These are phyloP conservation scores for Emmonsia crescens DNA, from an alignment of 2,329 filamentous ascomycete genomes.

Conservation along the genomic window DNA sequence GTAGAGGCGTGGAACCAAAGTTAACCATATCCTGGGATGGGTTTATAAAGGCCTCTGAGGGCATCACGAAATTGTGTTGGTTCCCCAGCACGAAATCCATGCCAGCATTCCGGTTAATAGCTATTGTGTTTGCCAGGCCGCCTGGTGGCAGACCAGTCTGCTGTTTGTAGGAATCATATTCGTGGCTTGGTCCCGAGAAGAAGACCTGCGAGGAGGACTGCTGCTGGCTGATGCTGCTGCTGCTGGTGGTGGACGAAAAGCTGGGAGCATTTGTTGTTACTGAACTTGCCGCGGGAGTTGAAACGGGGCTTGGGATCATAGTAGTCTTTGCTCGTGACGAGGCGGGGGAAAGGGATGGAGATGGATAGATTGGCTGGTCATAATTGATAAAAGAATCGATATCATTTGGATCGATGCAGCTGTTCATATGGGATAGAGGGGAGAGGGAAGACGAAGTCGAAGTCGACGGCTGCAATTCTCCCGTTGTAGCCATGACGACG, in stretches of 20 bases:
- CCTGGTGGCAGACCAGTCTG: constrained; percentile 87
- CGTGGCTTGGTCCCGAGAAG: constrained; percentile 75
- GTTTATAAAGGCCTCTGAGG: constrained; percentile 36
- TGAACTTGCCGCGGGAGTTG: constrained; percentile 18
- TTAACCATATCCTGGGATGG: background rate
- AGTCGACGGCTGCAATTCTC: constrained; percentile 16
- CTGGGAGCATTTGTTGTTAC: constrained; percentile 23
- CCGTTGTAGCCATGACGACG: constrained; percentile 11
- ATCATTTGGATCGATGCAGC: constrained; percentile 31
- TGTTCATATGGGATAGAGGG: constrained; percentile 20
- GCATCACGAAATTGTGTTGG: constrained; percentile 44
- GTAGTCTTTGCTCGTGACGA: constrained; percentile 7
- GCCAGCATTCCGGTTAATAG: constrained; percentile 58
- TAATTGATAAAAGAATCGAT: constrained; percentile 39
- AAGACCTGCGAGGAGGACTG: constrained; percentile 36
- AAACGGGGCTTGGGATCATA: constrained; percentile 2
- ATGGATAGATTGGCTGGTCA: constrained; percentile 34
- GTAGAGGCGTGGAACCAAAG: constrained; percentile 15
- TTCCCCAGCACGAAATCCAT: constrained; percentile 62
- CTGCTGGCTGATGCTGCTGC: background rate
- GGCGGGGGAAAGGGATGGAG: constrained; percentile 15
- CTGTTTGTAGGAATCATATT: constrained; percentile 91
- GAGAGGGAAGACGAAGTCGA: constrained; percentile 14
- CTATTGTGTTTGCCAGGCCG: constrained; percentile 67
- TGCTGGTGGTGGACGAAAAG: constrained; percentile 22